phyloP scores from a whole-genome alignment of 192 early-diverging fungal species.

The Cladochytrium replicatum region DNA sequence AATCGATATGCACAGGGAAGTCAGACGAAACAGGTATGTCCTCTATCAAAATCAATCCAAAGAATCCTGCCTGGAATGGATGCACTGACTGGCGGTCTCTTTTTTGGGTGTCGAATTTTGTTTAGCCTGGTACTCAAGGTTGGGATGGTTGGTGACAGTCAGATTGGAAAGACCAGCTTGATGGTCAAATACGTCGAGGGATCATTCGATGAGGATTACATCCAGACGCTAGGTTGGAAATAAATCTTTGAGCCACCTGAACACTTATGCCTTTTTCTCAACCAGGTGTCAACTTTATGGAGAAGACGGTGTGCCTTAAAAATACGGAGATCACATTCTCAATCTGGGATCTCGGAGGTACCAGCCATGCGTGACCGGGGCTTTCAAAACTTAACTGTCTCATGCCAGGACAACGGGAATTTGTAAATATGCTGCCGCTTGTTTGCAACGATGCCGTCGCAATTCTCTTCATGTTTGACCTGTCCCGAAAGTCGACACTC shows the following conservation, averaged over 20 bases:
- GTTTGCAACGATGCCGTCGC: slow-evolving; percentile 94
- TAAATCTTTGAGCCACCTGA: slow-evolving; percentile 8
- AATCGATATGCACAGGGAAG: too few relatives aligned
- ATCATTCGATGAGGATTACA: slow-evolving; percentile 87
- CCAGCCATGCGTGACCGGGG: neutral
- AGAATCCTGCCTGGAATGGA: too few relatives aligned
- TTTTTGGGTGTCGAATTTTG: too few relatives aligned
- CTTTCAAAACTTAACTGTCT: too few relatives aligned
- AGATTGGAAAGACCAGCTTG: slow-evolving; percentile 92
- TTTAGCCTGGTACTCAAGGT: slow-evolving; percentile 88
- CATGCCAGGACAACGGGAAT: slow-evolving; percentile 88
- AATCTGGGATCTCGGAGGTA: slow-evolving; percentile 95
- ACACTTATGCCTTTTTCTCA: too few relatives aligned
- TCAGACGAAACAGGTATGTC: too few relatives aligned
- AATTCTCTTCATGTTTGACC: slow-evolving; percentile 93
- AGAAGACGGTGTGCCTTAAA: slow-evolving; percentile 84
- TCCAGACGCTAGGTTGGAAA: slow-evolving; percentile 78
- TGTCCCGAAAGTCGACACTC: slow-evolving; percentile 80
- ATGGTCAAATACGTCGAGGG: slow-evolving; percentile 99
- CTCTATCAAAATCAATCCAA: too few relatives aligned
- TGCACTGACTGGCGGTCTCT: neutral
- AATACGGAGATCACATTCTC: slow-evolving; percentile 94
- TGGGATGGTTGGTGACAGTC: slow-evolving; percentile 91
- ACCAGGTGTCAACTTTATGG: slow-evolving; percentile 96
- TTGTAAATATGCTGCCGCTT: slow-evolving; percentile 95